phyloP scores from a whole-genome alignment of 2,329 filamentous ascomycete genomes.

The Penicillium sclerotiorum region DNA sequence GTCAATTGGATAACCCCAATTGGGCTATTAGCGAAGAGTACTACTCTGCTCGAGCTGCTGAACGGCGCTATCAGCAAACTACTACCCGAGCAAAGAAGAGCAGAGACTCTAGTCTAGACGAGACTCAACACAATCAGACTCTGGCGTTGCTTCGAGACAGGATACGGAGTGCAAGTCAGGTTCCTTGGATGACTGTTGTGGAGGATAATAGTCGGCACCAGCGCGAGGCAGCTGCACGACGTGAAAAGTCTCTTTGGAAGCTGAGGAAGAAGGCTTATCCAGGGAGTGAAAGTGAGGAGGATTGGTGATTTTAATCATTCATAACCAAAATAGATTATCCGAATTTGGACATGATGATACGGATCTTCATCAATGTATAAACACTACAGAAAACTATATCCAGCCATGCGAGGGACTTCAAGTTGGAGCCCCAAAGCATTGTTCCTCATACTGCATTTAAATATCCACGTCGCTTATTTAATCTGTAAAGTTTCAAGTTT shows the following conservation, averaged over 20 bases:
- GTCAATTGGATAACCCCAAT: constrained; percentile 48
- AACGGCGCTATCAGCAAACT: constrained; percentile 33
- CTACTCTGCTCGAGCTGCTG: constrained; percentile 41
- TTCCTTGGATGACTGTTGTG: constrained; percentile 46
- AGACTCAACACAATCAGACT: constrained; percentile 21
- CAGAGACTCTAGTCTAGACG: constrained; percentile 9
- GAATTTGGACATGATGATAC: too few relatives aligned
- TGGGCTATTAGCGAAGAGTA: constrained; percentile 51
- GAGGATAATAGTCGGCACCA: constrained; percentile 36
- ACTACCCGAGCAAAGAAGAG: constrained; percentile 25
- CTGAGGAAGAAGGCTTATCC: constrained; percentile 43
- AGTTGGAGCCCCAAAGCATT: too few relatives aligned
- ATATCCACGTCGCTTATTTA: too few relatives aligned
- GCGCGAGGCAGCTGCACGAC: constrained; percentile 27
- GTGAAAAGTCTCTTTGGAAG: constrained; percentile 42
- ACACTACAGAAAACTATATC: too few relatives aligned
- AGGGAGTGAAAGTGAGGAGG: constrained; percentile 41
- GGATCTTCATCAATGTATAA: too few relatives aligned
- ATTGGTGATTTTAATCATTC: constrained; percentile 25
- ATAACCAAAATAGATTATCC: neutral
- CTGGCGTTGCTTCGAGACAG: constrained; percentile 37
- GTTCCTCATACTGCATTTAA: too few relatives aligned
- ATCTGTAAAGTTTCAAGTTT: too few relatives aligned
- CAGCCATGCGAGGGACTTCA: neutral
- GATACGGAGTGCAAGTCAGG: constrained; percentile 39